Evolutionary conservation across 1,284 basidiomycete species (phyloP).

Genomic region (Veloboletus limbatus): DNA sequence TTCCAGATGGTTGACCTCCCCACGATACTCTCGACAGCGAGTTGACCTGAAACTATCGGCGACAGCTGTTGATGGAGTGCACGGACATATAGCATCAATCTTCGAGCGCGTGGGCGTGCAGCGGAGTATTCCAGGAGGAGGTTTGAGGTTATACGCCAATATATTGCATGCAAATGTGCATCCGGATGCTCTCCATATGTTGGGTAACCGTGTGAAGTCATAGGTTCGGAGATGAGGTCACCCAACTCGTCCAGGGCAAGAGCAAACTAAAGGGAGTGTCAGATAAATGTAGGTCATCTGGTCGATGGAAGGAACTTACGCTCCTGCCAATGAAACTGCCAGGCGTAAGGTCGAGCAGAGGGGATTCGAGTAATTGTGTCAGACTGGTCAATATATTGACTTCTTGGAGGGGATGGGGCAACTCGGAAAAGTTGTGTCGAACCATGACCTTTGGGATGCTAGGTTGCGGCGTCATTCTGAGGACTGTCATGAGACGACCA

Average conservation of each 20-base stretch:
- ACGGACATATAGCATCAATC: slow-evolving; percentile 16
- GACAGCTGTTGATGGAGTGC: slow-evolving; percentile 17
- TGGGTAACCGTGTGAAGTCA: neutral
- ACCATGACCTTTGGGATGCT: slow-evolving; percentile 15
- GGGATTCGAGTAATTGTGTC: slow-evolving; percentile 16
- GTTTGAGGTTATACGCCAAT: slow-evolving; percentile 32
- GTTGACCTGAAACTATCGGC: neutral
- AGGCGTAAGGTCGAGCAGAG: slow-evolving; percentile 24
- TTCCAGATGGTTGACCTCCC: slow-evolving; percentile 3
- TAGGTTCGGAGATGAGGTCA: slow-evolving; percentile 13
- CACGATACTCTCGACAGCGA: neutral
- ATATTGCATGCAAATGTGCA: slow-evolving; percentile 25
- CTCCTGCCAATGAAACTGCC: slow-evolving; percentile 31
- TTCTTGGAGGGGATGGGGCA: slow-evolving; percentile 1
- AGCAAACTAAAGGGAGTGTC: slow-evolving; percentile 20
- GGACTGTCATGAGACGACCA: neutral
- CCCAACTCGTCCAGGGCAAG: slow-evolving; percentile 33
- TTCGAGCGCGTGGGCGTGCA: slow-evolving; percentile 22
- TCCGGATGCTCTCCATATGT: slow-evolving; percentile 7
- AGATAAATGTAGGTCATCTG: neutral
- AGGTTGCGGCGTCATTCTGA: neutral
- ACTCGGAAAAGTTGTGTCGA: neutral
- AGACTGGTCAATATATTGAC: slow-evolving; percentile 16
- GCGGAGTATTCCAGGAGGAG: slow-evolving; percentile 36
- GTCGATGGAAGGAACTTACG: slow-evolving; percentile 12